Base-by-base conservation (phyloP, 208 protist species). In the Leishmania lainsoni region DNA sequence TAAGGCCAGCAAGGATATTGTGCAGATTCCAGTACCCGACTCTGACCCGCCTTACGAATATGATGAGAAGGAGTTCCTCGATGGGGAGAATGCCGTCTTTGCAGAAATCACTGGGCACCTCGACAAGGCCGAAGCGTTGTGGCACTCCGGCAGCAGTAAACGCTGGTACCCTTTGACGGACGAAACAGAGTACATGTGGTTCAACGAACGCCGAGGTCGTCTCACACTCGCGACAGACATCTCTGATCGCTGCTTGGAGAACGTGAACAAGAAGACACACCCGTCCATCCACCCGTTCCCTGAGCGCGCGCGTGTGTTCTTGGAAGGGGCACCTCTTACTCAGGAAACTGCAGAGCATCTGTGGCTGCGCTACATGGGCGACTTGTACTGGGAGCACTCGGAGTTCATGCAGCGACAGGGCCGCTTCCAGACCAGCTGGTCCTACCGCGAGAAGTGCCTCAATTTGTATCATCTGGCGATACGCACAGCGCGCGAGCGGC, bases 131-230 rank as follows among this genome's bases (percentile, higher is more conserved):
- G 93, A 97, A 78, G 89, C 84, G 35, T 63, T 97, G 26, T 97
- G 94, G 93, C 92, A 96, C 86, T 91, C 89, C 39, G 94, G 94
- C 58, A 92, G 89, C 42, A 90, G 89, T 10, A 92, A 91, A 71
- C 91, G 94, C n/a, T 97, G 92, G 93, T 97, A 96, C 80, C 92
- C 92, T 45, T 87, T 96, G 81, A 91, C 83, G 12, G 94, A 97
- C 69, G 93, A 97, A 85, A 97, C 94, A 52, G 94, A 97, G 86
- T 95, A 94, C 83, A 95, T 97, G 88, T 96, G 93, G 93, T 97
- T 91, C 79, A 95, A 95, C 86, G 94, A 97, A 80, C 94, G 94
- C 63, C 91, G 94, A 32, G 94, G 94, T 45, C 91, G 93, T 51
- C 73, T 97, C 51, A 95, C 89, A 16, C 84, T 95, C 51, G 94